Conservation (phyloP, 768 basidiomycete species). For the Termitomyces sp. region DNA sequence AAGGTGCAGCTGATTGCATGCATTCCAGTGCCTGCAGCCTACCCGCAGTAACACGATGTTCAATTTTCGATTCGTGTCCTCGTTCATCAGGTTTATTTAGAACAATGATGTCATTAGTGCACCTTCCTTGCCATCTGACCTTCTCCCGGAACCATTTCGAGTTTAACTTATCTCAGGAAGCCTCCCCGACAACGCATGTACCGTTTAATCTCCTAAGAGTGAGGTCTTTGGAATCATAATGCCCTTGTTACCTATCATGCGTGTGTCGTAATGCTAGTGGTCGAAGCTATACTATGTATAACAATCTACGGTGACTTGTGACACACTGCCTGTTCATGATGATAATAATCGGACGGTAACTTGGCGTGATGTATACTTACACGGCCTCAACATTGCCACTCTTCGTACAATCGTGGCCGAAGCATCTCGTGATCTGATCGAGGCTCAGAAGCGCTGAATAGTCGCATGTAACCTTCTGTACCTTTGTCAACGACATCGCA, state of each 20-base stretch:
- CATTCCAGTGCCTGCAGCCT: not conserved
- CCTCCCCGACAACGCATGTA: not conserved
- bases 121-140: not conserved
- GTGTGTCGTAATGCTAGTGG: not conserved
- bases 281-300: not conserved
- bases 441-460: not conserved
- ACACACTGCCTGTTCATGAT: not conserved
- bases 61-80: not conserved
- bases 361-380: not conserved
- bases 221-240: not conserved
- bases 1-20: not conserved
- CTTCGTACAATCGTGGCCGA: not conserved
- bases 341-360: not conserved
- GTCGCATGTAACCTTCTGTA: not conserved
- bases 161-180: not conserved
- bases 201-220: not conserved
- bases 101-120: not conserved
- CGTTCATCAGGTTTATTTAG: not conserved
- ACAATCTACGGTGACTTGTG: not conserved
- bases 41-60: not conserved
- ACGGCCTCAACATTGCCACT: not conserved
- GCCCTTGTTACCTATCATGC: not conserved
- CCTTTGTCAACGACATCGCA: not conserved
- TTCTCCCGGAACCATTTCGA: not conserved
- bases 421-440: slow-evolving; percentile 4